Percentiles rank a stretch among this genome's conserved stretches.
phyloP scores from a whole-genome alignment of 345 rosid genomes.

The Euphorbia tirucalli region DNA sequence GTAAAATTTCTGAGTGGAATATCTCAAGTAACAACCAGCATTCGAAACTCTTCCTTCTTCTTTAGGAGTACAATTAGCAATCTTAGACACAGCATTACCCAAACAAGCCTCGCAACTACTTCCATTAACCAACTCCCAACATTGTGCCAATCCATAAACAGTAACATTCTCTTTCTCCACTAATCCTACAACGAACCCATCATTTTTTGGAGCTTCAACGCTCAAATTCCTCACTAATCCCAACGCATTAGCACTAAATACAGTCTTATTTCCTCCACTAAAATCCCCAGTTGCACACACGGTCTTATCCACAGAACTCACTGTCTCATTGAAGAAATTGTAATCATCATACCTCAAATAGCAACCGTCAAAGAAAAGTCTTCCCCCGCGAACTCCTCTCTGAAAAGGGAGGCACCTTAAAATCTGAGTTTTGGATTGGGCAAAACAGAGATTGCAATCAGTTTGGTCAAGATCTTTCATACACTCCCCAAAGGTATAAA shows the following conservation, averaged over 20 bases:
- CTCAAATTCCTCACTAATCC: slow-evolving; percentile 60
- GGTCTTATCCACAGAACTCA: slow-evolving; percentile 35
- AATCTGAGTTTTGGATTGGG: slow-evolving; percentile 72
- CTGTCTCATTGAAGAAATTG: slow-evolving; percentile 58
- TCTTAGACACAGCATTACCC: slow-evolving; percentile 34
- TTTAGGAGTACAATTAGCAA: slow-evolving; percentile 48
- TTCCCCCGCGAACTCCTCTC: slow-evolving; percentile 65
- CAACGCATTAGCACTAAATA: slow-evolving; percentile 43
- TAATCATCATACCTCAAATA: slow-evolving; percentile 76
- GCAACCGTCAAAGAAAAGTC: slow-evolving; percentile 69
- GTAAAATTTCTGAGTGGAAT: slow-evolving; percentile 62
- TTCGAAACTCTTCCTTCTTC: slow-evolving; percentile 70
- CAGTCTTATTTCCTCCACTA: slow-evolving; percentile 41
- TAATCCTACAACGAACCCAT: slow-evolving; percentile 61
- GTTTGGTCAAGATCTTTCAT: slow-evolving; percentile 60
- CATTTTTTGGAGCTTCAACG: slow-evolving; percentile 42
- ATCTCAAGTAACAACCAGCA: slow-evolving; percentile 81
- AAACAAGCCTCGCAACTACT: slow-evolving; percentile 58
- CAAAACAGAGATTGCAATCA: slow-evolving; percentile 78
- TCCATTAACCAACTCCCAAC: slow-evolving; percentile 58
- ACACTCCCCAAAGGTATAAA: slow-evolving; percentile 80
- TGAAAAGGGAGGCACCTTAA: slow-evolving; percentile 70
- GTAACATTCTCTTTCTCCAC: slow-evolving; percentile 48
- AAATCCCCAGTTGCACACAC: slow-evolving; percentile 47
- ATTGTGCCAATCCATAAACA: slow-evolving; percentile 87